Evolutionary conservation across 1,139 yeast species (phyloP).

Genomic region (Candida tetrigidarum): DNA sequence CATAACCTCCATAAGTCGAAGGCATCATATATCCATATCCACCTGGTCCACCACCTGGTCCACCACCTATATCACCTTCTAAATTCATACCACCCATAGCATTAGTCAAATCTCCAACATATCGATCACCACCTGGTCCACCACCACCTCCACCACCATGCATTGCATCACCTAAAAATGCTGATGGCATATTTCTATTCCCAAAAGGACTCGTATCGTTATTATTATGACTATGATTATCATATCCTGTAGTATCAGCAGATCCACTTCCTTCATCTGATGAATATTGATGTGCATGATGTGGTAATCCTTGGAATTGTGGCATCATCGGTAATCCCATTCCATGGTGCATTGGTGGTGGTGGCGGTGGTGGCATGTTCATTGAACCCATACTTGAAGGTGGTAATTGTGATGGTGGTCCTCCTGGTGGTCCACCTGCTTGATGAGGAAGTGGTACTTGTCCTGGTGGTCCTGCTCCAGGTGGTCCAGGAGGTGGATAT

Average conservation of each 20-base stretch:
- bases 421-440: not conserved
- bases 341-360: slow-evolving; percentile 10
- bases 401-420: not conserved
- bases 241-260: slow-evolving; percentile 10
- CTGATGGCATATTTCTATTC: slow-evolving; percentile 3
- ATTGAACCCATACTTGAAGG: slow-evolving; percentile 6
- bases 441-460: slow-evolving; percentile 10
- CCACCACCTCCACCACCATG: too few species aligned
- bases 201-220: slow-evolving; percentile 7
- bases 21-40: slow-evolving; percentile 16
- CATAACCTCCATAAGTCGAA: slow-evolving; percentile 16
- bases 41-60: too few species aligned
- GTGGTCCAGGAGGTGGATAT: slow-evolving; percentile 18
- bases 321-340: slow-evolving; percentile 19
- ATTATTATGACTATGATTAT: not conserved
- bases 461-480: slow-evolving; percentile 14
- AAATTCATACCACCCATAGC: slow-evolving; percentile 24
- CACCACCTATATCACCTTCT: slow-evolving; percentile 10
- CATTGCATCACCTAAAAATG: not conserved
- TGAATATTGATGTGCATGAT: slow-evolving; percentile 4
- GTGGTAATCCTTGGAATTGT: slow-evolving; percentile 12
- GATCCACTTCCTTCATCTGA: slow-evolving; percentile 11
- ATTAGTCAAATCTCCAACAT: slow-evolving; percentile 19
- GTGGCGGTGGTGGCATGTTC: slow-evolving; percentile 14
- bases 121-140: not conserved